Percentiles rank a stretch among this genome's conserved stretches.
Conservation (phyloP, 2,329 filamentous ascomycete genomes). For the Fusarium redolens region DNA sequence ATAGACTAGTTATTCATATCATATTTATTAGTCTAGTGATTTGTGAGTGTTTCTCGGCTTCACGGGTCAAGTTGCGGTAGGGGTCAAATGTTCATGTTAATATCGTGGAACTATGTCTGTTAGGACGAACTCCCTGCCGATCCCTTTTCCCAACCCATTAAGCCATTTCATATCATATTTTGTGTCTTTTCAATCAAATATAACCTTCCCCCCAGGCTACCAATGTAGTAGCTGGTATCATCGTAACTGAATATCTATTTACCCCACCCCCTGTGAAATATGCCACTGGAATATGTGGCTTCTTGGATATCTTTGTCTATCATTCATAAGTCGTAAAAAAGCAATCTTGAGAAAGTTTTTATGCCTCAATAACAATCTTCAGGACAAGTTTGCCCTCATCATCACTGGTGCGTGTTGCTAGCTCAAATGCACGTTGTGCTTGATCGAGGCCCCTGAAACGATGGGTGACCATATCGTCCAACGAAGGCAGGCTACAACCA, state of each 20-base stretch:
- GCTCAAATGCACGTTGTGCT: conserved; percentile 73
- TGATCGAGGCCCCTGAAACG: conserved; percentile 73
- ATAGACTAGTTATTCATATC: neutral
- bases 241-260: neutral
- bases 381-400: conserved; percentile 75
- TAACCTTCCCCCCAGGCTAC: neutral
- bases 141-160: neutral
- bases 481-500: conserved; percentile 65
- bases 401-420: conserved; percentile 76
- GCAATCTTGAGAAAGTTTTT: conserved; percentile 21
- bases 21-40: neutral
- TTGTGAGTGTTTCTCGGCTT: neutral
- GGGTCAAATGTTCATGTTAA: neutral
- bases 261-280: neutral
- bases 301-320: conserved; percentile 38
- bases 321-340: conserved; percentile 23
- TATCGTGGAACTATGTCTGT: neutral
- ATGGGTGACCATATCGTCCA: conserved; percentile 80
- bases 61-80: neutral
- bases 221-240: neutral
- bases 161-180: neutral
- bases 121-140: neutral
- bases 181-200: neutral
- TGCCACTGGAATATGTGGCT: neutral
- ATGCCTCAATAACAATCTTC: conserved; percentile 75